A percentile compares a stretch with the other conserved stretches of the same genome.
Evolutionary conservation across 2,329 filamentous ascomycete species (phyloP).

Genomic region (Thielaviopsis cerberus): DNA sequence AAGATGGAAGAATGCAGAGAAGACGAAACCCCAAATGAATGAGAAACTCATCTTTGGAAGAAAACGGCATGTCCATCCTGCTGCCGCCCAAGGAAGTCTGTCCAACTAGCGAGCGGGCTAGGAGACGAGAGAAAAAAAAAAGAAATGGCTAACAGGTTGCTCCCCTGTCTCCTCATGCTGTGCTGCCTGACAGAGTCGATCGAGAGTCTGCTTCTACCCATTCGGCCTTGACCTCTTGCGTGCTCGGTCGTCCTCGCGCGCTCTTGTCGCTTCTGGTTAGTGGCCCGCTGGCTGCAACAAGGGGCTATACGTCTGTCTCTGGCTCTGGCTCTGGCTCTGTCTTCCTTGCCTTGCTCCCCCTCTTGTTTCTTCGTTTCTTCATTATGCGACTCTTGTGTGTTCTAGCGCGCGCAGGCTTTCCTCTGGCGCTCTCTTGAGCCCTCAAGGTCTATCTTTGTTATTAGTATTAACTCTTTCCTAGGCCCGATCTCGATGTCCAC

Average conservation of each 20-base stretch:
- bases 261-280: constrained; percentile 2
- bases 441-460: no score
- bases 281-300: no score
- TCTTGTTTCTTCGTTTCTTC: no score
- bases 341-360: no score
- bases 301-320: no score
- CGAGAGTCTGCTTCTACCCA: no score
- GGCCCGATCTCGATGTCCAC: no score
- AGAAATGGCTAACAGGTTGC: neutral
- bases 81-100: neutral
- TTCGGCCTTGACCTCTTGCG: neutral
- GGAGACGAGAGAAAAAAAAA: neutral
- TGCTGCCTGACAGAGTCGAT: neutral
- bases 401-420: no score
- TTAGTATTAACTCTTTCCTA: no score
- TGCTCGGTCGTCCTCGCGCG: neutral
- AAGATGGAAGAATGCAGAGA: neutral
- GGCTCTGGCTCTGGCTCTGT: no score
- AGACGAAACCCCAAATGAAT: neutral
- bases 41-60: neutral
- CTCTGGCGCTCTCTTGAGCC: no score
- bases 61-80: neutral
- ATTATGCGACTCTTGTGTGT: no score
- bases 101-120: neutral
- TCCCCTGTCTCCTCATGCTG: neutral